These are phyloP conservation scores for Rugosomyces carneus DNA, from an alignment of 1,284 basidiomycete genomes.

Conservation along the genomic window DNA sequence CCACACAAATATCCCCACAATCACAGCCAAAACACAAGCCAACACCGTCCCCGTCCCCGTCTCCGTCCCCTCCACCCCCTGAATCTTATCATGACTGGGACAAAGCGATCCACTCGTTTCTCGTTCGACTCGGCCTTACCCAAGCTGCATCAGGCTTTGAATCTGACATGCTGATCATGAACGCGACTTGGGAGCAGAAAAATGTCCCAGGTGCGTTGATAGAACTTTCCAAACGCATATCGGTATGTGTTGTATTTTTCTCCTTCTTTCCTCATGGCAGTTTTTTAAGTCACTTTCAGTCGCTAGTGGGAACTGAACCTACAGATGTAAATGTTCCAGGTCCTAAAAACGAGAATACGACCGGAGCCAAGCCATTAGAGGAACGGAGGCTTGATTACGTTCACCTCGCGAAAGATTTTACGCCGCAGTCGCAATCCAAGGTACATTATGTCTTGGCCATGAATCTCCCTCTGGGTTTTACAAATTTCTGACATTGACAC, in stretches of 20 bases:
- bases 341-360: conserved; percentile 12
- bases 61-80: background rate
- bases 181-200: conserved; percentile 54
- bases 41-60: background rate
- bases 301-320: background rate
- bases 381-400: conserved; percentile 62
- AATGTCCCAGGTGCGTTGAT: conserved; percentile 49
- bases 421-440: conserved; percentile 48
- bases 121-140: conserved; percentile 48
- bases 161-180: conserved; percentile 64
- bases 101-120: conserved; percentile 45
- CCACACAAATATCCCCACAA: background rate
- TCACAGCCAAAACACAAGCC: background rate
- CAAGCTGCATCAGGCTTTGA: conserved; percentile 63
- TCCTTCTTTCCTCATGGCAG: background rate
- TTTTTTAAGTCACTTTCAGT: conserved; percentile 4
- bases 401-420: conserved; percentile 36
- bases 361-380: conserved; percentile 34
- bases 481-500: background rate
- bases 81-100: conserved; percentile 47
- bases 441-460: conserved; percentile 45
- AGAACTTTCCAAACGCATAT: conserved; percentile 44
- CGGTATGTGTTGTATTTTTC: conserved; percentile 33
- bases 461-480: background rate
- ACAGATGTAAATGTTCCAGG: conserved; percentile 2